phyloP scores from a whole-genome alignment of 805 yeast species.

The Debaryomyces hansenii region DNA sequence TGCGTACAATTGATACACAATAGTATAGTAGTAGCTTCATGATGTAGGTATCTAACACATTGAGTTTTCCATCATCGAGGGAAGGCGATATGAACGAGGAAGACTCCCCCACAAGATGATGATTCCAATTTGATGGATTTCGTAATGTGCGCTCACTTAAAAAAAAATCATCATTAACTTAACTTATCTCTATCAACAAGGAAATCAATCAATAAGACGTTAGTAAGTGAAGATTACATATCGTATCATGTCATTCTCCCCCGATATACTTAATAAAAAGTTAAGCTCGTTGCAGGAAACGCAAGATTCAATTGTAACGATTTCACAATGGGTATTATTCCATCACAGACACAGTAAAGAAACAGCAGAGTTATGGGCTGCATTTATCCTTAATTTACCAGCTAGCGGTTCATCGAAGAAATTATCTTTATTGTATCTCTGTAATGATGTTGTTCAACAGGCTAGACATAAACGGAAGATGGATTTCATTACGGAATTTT shows the following conservation, averaged over 20 bases:
- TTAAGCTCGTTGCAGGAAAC: constrained; percentile 41
- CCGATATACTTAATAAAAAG: constrained; percentile 34
- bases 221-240: not conserved
- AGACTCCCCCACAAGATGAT: too few relatives aligned
- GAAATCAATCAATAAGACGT: not conserved
- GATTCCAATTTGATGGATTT: too few relatives aligned
- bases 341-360: constrained; percentile 42
- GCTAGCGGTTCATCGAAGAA: constrained; percentile 30
- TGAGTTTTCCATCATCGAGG: too few relatives aligned
- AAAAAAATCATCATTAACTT: too few relatives aligned
- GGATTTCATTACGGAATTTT: constrained; percentile 61
- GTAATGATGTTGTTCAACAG: constrained; percentile 82
- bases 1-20: too few relatives aligned
- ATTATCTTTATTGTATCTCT: constrained; percentile 64
- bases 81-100: too few relatives aligned
- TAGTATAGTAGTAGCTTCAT: too few relatives aligned
- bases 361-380: constrained; percentile 37
- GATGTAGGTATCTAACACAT: too few relatives aligned
- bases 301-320: constrained; percentile 46
- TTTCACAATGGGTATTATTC: constrained; percentile 47
- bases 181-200: too few relatives aligned
- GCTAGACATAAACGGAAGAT: constrained; percentile 60
- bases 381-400: constrained; percentile 17
- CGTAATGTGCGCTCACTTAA: too few relatives aligned
- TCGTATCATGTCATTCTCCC: constrained; percentile 37